Conservation (phyloP, 305 asterid species). For the Caryopteris hybrid region DNA sequence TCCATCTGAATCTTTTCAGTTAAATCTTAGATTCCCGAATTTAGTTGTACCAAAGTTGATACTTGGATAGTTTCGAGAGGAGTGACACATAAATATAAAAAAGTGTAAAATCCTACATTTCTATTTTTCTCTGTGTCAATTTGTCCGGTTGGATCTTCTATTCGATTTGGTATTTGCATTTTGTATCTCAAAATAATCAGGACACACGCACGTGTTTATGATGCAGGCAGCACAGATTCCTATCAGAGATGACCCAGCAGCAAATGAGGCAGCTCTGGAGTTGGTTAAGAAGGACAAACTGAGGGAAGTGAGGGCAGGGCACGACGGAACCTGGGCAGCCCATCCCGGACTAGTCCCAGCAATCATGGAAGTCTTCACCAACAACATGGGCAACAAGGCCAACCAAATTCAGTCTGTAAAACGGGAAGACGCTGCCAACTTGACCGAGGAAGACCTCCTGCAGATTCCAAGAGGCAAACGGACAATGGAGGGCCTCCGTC, state of each 20-base stretch:
- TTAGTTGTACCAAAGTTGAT: too few relatives aligned
- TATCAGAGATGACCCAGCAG: conserved; percentile 61
- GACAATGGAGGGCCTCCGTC: conserved; percentile 84
- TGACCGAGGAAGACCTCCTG: conserved; percentile 64
- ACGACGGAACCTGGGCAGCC: conserved; percentile 98
- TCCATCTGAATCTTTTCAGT: too few relatives aligned
- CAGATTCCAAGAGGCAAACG: conserved; percentile 62
- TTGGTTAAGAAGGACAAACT: conserved; percentile 67
- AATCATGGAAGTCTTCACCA: conserved; percentile 58
- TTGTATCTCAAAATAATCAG: too few relatives aligned
- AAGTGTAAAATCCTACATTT: too few relatives aligned
- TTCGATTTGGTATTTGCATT: too few relatives aligned
- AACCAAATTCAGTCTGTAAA: conserved; percentile 60
- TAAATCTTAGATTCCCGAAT: too few relatives aligned
- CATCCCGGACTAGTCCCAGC: conserved; percentile 83
- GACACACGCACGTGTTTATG: too few relatives aligned
- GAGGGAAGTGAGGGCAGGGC: conserved; percentile 85
- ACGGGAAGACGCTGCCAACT: conserved; percentile 51
- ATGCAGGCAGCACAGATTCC: conserved; percentile 98
- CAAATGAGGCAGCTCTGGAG: conserved; percentile 81
- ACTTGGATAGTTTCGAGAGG: too few relatives aligned
- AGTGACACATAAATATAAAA: too few relatives aligned
- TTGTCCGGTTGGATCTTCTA: too few relatives aligned
- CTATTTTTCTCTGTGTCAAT: too few relatives aligned
- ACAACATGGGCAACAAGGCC: conserved; percentile 44